Evolutionary conservation across 129 eudicot species (phyloP).

Genomic region (Deinandra increscens): DNA sequence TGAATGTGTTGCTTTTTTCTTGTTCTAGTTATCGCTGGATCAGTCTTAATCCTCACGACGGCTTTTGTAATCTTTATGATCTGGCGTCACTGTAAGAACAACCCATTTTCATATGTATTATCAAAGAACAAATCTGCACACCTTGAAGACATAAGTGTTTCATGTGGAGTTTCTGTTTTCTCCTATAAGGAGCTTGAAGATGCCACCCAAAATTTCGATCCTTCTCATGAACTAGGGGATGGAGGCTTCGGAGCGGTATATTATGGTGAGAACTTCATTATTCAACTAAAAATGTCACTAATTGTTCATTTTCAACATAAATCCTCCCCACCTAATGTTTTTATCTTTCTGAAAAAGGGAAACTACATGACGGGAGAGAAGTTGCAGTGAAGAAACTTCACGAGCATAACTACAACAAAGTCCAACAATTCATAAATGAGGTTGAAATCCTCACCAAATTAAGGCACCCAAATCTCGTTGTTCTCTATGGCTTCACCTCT

Average conservation of each 20-base stretch:
- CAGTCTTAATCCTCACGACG: constrained; percentile 26
- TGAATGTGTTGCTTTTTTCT: constrained; percentile 20
- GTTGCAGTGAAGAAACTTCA: constrained; percentile 75
- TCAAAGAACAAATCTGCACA: constrained; percentile 29
- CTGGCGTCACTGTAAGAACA: constrained; percentile 22
- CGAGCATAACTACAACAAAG: constrained; percentile 57
- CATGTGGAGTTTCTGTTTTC: constrained; percentile 46
- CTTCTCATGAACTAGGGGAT: constrained; percentile 47
- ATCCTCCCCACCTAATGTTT: background rate
- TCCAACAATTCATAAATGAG: constrained; percentile 66
- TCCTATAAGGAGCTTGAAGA: constrained; percentile 54
- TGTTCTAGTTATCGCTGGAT: too few species aligned
- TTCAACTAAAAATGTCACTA: background rate
- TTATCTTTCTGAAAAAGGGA: constrained; percentile 41
- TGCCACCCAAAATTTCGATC: constrained; percentile 51
- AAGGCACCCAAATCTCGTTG: constrained; percentile 57
- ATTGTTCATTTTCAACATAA: background rate
- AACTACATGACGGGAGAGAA: constrained; percentile 70
- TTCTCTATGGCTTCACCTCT: constrained; percentile 75
- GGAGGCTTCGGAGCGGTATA: too few species aligned
- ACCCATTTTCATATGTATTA: constrained; percentile 1
- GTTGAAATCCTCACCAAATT: constrained; percentile 52
- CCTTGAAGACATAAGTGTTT: constrained; percentile 29
- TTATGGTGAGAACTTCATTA: constrained; percentile 32
- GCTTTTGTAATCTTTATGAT: constrained; percentile 14